Evolutionary conservation across 176 grass and related monocot species (phyloP), one percentile per base, ranked within the genome.

Genomic region (Cymbopogon citratus): DNA sequence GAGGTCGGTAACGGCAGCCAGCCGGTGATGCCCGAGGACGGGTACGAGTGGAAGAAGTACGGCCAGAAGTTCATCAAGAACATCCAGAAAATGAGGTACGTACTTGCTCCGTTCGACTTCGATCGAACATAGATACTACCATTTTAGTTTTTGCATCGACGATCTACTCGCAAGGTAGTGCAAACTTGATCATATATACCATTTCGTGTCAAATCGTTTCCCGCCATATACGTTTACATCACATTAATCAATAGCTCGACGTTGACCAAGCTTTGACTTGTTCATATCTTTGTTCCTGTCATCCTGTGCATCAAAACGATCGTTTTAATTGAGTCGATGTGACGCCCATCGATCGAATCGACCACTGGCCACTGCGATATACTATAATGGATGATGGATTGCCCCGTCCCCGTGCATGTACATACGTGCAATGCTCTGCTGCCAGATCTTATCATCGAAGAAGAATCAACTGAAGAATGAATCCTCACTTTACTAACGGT

Each of bases 21-120:
- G 74, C 73, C 57, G 7, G 81, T 57, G 56, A 81, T 93, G 87
- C 91, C 91, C 0, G 81, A 91, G 52, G 94, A 97, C 72, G 91
- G 89, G 29, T 90, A 97, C 70, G 75, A 97, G 60, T 97, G 94
- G 94, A 93, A 78, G 63, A 97, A 97, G 79, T 97, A 97, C 80
- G 94, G 94, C 40, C 94, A 97, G 79, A 94, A 94, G 72, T 93
- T 85, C 75, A 97, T 97, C 34, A 75, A 75, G 69, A 93, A 85
- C 85, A 90, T 97, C 28, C 78, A 87, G 54, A 97, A 91, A 78
- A 84, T 69, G 61, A 89, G 94, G 94, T 89, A 41, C 33, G 1
- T n/a, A 33, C 31, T 49, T 26, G 4, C 15, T 46, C 41, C 14
- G 3, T 3, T 48, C 41, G 19, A 69, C 15, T 46, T 24, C 14